Evolutionary conservation across 129 eudicot genomes (phyloP), one percentile per base, ranked within the genome.

Genomic region (Solidago caesia): DNA sequence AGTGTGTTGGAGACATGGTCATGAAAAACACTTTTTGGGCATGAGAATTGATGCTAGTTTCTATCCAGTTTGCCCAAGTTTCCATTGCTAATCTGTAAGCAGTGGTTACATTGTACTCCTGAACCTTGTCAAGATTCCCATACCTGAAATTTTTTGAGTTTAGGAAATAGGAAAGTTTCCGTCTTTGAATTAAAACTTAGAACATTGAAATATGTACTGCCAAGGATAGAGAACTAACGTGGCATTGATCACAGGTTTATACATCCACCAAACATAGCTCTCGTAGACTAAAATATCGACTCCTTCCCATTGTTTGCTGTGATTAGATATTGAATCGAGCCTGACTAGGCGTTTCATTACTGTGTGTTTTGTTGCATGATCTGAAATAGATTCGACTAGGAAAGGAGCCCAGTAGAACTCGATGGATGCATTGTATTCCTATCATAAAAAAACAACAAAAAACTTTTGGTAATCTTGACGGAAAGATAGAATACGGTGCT

Each of bases 191-290:
- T 33, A 33, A 33, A 33, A 33, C 39, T 33, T 46, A 46, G 21
- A 56, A 8, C 5, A 5, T 43, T 42, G 33, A 42, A 44, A 6
- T 43, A 66, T 66, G 8, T 66, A 44, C 12, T n/a, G 53, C 44
- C 3, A 63, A 33, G 77, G 67, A 27, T 53, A 21, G 67, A 26
- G 75, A 48, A 67, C 87, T 85, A 21, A 89, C 97, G 97, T 87
- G 55, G 94, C 99, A 16, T 95, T 95, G 70, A 91, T 95, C 3
- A 68, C 49, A 14, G 97, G 96, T 81, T 91, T 89, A 76, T 91
- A 84, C 99, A 91, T 95, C 99, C 99, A 95, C 99, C 99, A 95
- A 4, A 95, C 92, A 58, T 95, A 95, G 83, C 97, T 95, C 83
- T 91, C 99, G 48, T 80, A 95, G 8, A 95, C 86, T 83, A 91